A percentile compares a stretch with the other conserved stretches of the same genome.
Evolutionary conservation across 306 rosid species (phyloP).

Genomic region (Potentilla sterilis): DNA sequence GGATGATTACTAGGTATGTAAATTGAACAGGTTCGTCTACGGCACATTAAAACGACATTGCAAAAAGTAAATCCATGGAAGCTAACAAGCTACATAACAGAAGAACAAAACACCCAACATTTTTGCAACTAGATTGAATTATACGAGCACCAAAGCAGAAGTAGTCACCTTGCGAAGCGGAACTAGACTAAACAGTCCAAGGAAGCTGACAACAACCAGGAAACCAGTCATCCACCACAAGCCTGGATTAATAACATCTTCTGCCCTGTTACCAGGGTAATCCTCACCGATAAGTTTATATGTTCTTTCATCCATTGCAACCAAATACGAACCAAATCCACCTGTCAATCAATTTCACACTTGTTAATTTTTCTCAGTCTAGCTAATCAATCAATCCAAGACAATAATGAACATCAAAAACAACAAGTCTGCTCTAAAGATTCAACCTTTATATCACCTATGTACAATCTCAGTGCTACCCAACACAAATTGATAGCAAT

Average conservation of each 20-base stretch:
- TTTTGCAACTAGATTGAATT: not conserved
- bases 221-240: slow-evolving; percentile 93
- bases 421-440: not conserved
- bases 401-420: not conserved
- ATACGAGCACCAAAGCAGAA: not conserved
- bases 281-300: slow-evolving; percentile 77
- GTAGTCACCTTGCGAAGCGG: slow-evolving; percentile 86
- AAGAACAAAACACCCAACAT: not conserved
- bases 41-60: not conserved
- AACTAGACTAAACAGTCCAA: slow-evolving; percentile 85
- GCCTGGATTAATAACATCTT: slow-evolving; percentile 81
- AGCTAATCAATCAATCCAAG: not conserved
- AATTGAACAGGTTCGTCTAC: not conserved
- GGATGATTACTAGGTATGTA: not conserved
- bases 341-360: slow-evolving; percentile 43
- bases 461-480: not conserved
- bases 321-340: slow-evolving; percentile 79
- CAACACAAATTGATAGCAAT: not conserved
- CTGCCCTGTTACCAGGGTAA: slow-evolving; percentile 89
- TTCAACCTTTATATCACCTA: not conserved
- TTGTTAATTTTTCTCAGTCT: not conserved
- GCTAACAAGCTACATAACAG: not conserved
- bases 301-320: slow-evolving; percentile 86
- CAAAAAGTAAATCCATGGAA: not conserved
- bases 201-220: slow-evolving; percentile 80